Evolutionary conservation across 495 filamentous ascomycete genomes (phyloP), one percentile per base, ranked within the genome.

Genomic region (Beverwykella pulmonaria): DNA sequence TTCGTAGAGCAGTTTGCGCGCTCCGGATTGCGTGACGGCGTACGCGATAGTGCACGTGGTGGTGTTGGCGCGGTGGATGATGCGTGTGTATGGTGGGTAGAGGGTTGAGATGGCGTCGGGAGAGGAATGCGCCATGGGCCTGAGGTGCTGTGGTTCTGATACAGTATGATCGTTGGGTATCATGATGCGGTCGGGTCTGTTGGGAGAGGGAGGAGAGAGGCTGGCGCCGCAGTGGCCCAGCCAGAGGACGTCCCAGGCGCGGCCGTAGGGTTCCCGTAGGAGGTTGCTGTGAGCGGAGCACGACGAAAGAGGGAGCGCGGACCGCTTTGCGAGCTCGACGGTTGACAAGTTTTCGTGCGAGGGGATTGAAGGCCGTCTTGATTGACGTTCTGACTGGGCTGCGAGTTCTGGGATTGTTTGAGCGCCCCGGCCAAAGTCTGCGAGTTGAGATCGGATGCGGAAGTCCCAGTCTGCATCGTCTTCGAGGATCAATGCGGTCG

Each of bases 31-130:
- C 0, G 82, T 82, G 1, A 87, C 76, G 0, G 84, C 84, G 71
- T 88, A 88, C 22, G 79, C 75, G 56, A 81, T 79, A 6, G 79
- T 77, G 74, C 84, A 87, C 41, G 83, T 77, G 8, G 76, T 79
- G 10, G 74, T 77, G 23, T 77, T 77, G 15, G 77, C 71, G 29
- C 75, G 72, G 69, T 82, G 83, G 20, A 82, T 73, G 39, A 82
- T 70, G 17, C 84, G 78, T 26, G 72, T 73, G 27, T 73, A 71
- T 32, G 65, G 62, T 23, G 61, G 61, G 56, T 68, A 69, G 32
- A 66, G 22, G 30, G 55, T 39, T 6, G 56, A 53, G 32, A 69
- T 39, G 23, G 15, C 22, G 57, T 69, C 65, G 41, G 49, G 61
- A 25, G 47, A n/a, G 8, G 65, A 54, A 20, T 27, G 23, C 14